Percentiles rank a stretch among this genome's conserved stretches.
These are phyloP conservation scores for Ulmus americana DNA, from an alignment of 331 rosid genomes.

Conservation along the genomic window DNA sequence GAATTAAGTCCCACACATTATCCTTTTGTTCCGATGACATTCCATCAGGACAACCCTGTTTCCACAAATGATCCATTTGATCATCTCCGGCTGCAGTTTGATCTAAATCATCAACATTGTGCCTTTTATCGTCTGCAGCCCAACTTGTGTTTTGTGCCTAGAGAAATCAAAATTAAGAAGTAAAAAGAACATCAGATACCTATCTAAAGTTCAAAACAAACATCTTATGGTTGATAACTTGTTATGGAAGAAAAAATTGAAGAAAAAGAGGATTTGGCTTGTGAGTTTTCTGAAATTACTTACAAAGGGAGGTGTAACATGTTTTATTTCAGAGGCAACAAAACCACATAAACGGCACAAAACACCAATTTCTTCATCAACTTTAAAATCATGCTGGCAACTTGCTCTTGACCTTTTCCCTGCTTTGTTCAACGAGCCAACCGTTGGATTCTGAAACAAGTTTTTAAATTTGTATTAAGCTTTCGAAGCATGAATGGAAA, in stretches of 20 bases:
- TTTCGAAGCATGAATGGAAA: constrained; percentile 1
- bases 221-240: background rate
- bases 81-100: constrained; percentile 39
- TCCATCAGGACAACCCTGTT: constrained; percentile 27
- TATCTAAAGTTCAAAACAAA: background rate
- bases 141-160: constrained; percentile 50
- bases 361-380: constrained; percentile 75
- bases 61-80: constrained; percentile 30
- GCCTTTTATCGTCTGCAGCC: constrained; percentile 47
- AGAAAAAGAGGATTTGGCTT: constrained; percentile 1
- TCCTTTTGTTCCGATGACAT: constrained; percentile 46
- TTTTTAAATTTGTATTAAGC: constrained; percentile 24
- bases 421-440: constrained; percentile 11
- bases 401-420: constrained; percentile 11
- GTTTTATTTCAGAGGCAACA: constrained; percentile 58
- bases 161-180: constrained; percentile 19
- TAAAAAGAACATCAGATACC: background rate
- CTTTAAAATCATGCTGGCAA: constrained; percentile 57
- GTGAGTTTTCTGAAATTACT: constrained; percentile 32
- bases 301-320: constrained; percentile 73
- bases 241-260: background rate
- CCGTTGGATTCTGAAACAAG: constrained; percentile 50
- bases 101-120: constrained; percentile 35
- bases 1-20: constrained; percentile 80
- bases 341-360: constrained; percentile 61